Percentiles rank a stretch among this genome's conserved stretches.
These are phyloP conservation scores for Oxyria digyna DNA, from an alignment of 148 eudicot genomes.

Conservation along the genomic window DNA sequence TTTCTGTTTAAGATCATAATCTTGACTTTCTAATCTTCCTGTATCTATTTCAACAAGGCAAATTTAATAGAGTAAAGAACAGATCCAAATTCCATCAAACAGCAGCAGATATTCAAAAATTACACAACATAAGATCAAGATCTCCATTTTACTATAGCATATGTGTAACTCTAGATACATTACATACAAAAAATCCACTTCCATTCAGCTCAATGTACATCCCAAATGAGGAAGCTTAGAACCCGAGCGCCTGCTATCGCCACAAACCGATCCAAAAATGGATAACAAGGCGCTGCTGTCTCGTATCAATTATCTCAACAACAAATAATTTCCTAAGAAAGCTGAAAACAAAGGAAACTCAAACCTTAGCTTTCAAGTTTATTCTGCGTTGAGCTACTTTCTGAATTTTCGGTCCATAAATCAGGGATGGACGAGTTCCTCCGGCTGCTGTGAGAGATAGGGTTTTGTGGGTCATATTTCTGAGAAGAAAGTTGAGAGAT, in stretches of 20 bases:
- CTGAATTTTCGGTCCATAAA: neutral
- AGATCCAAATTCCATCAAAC: no score
- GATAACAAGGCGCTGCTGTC: neutral
- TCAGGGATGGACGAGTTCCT: constrained; percentile 1
- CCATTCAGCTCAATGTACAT: constrained; percentile 1
- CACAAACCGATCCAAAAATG: neutral
- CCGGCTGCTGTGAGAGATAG: neutral
- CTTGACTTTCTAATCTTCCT: neutral
- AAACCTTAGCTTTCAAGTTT: neutral
- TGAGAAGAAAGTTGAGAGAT: constrained; percentile 31
- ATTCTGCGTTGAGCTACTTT: neutral
- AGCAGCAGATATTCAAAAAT: no score
- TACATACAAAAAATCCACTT: constrained; percentile 3
- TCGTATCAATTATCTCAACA: neutral
- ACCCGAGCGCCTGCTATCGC: neutral
- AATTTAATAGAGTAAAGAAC: no score
- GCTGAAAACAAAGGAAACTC: neutral
- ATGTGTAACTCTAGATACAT: neutral
- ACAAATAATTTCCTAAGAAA: neutral
- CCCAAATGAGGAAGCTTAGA: neutral
- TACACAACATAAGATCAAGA: neutral
- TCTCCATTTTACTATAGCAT: neutral
- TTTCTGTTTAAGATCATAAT: neutral
- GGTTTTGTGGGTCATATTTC: constrained; percentile 29
- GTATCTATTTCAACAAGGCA: neutral